Evolutionary conservation across 208 protist species (phyloP), one percentile per base, ranked within the genome.

Genomic region (Novymonas esmeraldas): DNA sequence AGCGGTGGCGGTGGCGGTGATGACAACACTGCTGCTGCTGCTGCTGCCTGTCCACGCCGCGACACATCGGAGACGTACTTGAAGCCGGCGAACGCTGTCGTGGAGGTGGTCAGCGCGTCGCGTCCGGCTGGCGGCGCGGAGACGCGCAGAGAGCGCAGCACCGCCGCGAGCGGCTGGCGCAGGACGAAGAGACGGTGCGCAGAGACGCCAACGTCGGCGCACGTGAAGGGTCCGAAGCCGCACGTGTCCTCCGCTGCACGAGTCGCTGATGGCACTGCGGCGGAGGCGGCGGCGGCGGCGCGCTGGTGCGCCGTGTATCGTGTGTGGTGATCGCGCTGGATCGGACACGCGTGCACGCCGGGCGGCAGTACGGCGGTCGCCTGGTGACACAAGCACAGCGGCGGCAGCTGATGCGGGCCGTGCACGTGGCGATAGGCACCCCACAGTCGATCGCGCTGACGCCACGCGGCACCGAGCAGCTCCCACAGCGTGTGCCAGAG

Each of bases 151-250:
- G 70, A 58, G 28, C 86, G 82, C 52, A 82, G 51, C 44, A 87
- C 70, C 13, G 83, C 65, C 10, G 78, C 69, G 16, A 92, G 60
- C 16, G 81, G 74, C 22, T 79, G 71, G 20, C 86, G 86, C n/a
- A 92, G 66, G 20, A 81, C 77, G 62, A 79, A 84, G 31, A 33
- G 45, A 16, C 66, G 63, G 13, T 48, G 41, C 5, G 58, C 50
- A 9, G 70, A 81, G 22, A 94, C 36, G 11, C 84, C 89, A 26
- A 94, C 63, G n/a, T 77, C 57, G 18, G 51, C 68, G 20, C 83
- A 78, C 0, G 82, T 82, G 54, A 95, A 76, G 29, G 89, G 89
- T 3, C 89, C 89, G 56, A 92, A 88, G 6, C 76, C 81, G 52
- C 76, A 80, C 41, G 42, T 66, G 65, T 93, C 87, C 16, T 84